phyloP scores from a whole-genome alignment of 108 stramenopile genomes.

The Pseudonitzschia multistriata region DNA sequence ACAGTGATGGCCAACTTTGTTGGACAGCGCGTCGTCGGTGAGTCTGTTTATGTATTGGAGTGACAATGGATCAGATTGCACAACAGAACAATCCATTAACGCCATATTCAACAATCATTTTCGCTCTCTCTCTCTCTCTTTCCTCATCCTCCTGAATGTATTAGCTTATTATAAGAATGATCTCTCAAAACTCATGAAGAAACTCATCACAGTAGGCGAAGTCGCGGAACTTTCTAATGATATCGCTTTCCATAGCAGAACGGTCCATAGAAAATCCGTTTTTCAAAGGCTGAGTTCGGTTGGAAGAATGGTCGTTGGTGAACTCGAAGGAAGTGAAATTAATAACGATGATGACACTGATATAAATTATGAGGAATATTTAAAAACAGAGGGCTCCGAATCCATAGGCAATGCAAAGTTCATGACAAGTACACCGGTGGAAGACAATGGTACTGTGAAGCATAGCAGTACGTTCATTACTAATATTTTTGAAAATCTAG shows the following conservation, averaged over 20 bases:
- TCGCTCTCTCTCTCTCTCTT: not conserved
- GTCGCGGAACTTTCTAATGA: slow-evolving; percentile 10
- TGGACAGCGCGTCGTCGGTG: slow-evolving; percentile 29
- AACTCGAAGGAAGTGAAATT: not conserved
- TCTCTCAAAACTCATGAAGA: slow-evolving; percentile 21
- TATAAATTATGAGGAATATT: not conserved
- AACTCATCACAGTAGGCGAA: slow-evolving; percentile 20
- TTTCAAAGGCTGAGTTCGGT: not conserved
- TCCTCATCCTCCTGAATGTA: not conserved
- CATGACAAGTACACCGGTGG: not conserved
- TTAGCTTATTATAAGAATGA: slow-evolving; percentile 21
- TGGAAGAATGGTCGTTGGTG: slow-evolving; percentile 1
- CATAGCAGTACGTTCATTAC: not conserved
- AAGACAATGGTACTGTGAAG: not conserved
- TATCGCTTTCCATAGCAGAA: not conserved
- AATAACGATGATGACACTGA: not conserved
- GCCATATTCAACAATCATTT: not conserved
- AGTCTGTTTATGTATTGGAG: slow-evolving; percentile 8
- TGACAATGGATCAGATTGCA: not conserved
- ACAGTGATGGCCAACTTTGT: slow-evolving; percentile 29
- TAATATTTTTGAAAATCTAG: slow-evolving; percentile 24
- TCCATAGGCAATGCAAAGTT: not conserved
- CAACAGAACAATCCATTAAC: not conserved
- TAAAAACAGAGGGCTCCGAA: not conserved
- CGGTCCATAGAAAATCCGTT: not conserved